Evolutionary conservation across 2,329 filamentous ascomycete genomes (phyloP), one percentile per base, ranked within the genome.

Genomic region (Orbilia javanica): DNA sequence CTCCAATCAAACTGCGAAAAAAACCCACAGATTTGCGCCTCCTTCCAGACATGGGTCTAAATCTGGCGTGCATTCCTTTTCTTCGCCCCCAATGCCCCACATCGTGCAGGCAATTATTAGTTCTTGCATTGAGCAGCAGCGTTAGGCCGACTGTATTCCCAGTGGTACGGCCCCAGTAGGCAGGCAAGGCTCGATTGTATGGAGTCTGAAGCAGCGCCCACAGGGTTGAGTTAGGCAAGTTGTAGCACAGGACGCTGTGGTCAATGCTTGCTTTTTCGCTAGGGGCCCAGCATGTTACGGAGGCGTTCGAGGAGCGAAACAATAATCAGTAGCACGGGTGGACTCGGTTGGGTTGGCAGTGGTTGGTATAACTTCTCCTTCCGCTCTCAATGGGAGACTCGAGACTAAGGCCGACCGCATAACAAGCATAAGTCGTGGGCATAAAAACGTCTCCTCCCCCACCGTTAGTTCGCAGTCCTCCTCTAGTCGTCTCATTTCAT

Each of bases 171-270:
- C 50, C 50, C 63, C 63, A 50, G 46, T 29, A 44, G 50, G 64
- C 48, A 68, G 64, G 64, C 50, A 68, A 46, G 64, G 48, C 48
- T 68, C 50, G 64, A 68, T 55, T 31, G 31, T 63, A 60, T 65
- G 42, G 60, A 46, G 60, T 73, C 69, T 73, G 69, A 73, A 66
- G 69, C 69, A 73, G 69, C 69, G 69, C 69, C 69, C 20, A 22
- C 69, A 67, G 69, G 62, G 60, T 73, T 53, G 6, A 60, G 70
- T 74, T 68, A 74, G 70, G 70, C 55, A 74, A 76, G 72, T 78
- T 78, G 73, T 78, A 78, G 66, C 67, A 78, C 60, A 29, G 29
- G 50, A 34, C 18, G 15, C 34, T 52, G 42, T 27, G 29, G 55
- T 11, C 13, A 8, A 20, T 69, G 44, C 57, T 29, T 78, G 27